Percentiles rank a stretch among this genome's conserved stretches.
Conservation (phyloP, 106 monocot species). For the Dioscorea alata region DNA sequence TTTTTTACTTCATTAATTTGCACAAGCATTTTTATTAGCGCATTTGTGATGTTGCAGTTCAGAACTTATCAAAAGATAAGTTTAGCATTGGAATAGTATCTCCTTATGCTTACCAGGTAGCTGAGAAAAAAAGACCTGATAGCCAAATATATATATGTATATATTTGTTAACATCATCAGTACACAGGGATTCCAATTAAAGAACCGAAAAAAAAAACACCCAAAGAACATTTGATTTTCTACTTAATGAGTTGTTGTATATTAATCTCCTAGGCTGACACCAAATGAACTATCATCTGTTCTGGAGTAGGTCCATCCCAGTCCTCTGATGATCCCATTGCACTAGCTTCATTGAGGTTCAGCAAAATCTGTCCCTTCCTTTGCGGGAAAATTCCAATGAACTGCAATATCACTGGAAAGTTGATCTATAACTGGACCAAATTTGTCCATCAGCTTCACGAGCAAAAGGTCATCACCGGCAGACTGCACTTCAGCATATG, state of each 20-base stretch:
- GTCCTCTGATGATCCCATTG: constrained; percentile 45
- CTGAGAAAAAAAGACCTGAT: no score
- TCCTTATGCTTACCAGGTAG: no score
- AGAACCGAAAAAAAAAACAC: no score
- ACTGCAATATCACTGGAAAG: constrained; percentile 60
- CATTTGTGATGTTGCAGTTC: no score
- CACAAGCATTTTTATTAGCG: no score
- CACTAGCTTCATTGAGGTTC: constrained; percentile 47
- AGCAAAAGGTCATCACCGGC: constrained; percentile 69
- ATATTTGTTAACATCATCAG: no score
- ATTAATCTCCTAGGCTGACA: constrained; percentile 60
- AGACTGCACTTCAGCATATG: constrained; percentile 73
- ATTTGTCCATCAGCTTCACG: constrained; percentile 90
- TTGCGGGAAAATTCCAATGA: constrained; percentile 33
- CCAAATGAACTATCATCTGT: constrained; percentile 53
- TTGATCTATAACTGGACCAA: constrained; percentile 81
- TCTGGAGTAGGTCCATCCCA: constrained; percentile 50
- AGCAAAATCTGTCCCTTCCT: constrained; percentile 50
- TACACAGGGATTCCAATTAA: no score
- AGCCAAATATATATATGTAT: no score
- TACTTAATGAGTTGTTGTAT: constrained; percentile 59
- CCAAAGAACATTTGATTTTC: neutral
- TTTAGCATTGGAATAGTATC: no score
- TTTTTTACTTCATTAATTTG: no score
- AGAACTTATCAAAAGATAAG: no score